A percentile compares a stretch with the other conserved stretches of the same genome.
Evolutionary conservation across 2,329 filamentous ascomycete species (phyloP).

Genomic region (Tolypocladium tropicale): DNA sequence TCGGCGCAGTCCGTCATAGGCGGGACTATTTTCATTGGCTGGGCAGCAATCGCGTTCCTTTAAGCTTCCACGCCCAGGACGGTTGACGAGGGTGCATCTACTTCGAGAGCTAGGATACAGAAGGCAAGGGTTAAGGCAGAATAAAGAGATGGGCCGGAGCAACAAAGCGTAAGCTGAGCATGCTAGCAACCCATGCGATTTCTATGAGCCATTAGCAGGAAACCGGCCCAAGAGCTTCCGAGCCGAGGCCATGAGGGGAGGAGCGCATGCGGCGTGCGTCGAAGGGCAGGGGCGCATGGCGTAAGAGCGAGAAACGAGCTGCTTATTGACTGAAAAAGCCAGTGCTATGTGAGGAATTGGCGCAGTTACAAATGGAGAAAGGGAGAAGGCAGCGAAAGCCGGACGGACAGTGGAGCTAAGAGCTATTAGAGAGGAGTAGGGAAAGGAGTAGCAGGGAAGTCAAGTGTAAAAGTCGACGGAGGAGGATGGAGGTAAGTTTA

Average conservation of each 20-base stretch:
- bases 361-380: neutral
- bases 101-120: neutral
- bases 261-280: neutral
- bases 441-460: neutral
- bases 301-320: neutral
- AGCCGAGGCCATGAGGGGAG: neutral
- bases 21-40: neutral
- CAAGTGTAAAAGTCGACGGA: neutral
- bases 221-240: neutral
- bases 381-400: neutral
- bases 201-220: neutral
- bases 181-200: neutral
- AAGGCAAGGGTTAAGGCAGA: neutral
- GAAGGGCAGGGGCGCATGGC: too few species aligned
- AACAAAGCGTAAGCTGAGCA: neutral
- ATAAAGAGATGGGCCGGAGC: neutral
- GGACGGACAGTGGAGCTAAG: neutral
- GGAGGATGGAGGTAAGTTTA: neutral
- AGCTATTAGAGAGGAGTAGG: too few species aligned
- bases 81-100: neutral
- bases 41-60: neutral
- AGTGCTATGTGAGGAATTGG: too few species aligned
- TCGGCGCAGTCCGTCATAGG: neutral
- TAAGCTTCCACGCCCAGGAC: neutral
- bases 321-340: too few species aligned